These are phyloP conservation scores for Kodamaea plutei DNA, from an alignment of 1,139 yeast species.

Conservation along the genomic window DNA sequence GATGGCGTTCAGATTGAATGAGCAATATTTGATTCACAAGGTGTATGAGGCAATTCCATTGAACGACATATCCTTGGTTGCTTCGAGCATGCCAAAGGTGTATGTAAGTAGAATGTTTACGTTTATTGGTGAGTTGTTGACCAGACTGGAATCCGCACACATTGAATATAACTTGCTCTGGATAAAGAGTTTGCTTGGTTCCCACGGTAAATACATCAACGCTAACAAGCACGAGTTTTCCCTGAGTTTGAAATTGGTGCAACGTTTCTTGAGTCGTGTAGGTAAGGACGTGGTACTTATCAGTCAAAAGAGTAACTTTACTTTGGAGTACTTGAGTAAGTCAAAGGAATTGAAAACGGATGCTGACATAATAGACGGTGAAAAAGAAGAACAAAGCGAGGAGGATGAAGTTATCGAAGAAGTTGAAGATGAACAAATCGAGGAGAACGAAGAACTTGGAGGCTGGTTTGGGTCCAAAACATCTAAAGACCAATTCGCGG, in stretches of 20 bases:
- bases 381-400: slow-evolving; percentile 11
- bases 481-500: slow-evolving; percentile 5
- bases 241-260: slow-evolving; percentile 65
- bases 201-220: slow-evolving; percentile 76
- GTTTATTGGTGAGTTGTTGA: slow-evolving; percentile 67
- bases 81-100: slow-evolving; percentile 67
- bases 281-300: slow-evolving; percentile 68
- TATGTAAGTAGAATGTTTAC: slow-evolving; percentile 66
- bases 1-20: slow-evolving; percentile 93
- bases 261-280: slow-evolving; percentile 67
- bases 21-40: slow-evolving; percentile 62
- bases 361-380: slow-evolving; percentile 14
- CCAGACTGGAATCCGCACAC: slow-evolving; percentile 65
- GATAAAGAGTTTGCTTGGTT: slow-evolving; percentile 63
- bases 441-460: slow-evolving; percentile 11
- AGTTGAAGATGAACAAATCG: slow-evolving; percentile 14
- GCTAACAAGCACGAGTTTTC: slow-evolving; percentile 61
- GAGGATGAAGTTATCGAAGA: slow-evolving; percentile 12
- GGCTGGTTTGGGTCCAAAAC: slow-evolving; percentile 8
- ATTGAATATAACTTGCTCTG: slow-evolving; percentile 80
- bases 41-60: slow-evolving; percentile 76
- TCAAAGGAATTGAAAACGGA: slow-evolving; percentile 17
- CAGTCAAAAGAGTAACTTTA: slow-evolving; percentile 53
- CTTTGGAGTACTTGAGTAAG: slow-evolving; percentile 37
- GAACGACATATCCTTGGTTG: slow-evolving; percentile 64